Evolutionary conservation across 2,329 filamentous ascomycete genomes (phyloP).

Genomic region (Phoma herbarum): DNA sequence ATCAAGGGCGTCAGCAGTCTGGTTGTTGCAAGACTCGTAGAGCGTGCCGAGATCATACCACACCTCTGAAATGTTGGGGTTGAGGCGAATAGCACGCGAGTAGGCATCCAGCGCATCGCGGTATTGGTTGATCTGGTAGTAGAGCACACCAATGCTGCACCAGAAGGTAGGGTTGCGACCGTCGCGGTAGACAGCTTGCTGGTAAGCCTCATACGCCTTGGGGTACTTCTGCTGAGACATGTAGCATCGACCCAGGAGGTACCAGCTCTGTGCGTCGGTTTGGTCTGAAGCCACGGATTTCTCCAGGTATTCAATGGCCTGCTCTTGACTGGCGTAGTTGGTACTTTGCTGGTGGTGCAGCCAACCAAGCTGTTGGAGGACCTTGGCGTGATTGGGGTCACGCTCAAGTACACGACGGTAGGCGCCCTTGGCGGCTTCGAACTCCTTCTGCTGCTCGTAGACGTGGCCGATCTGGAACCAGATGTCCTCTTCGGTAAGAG

Average conservation of each 20-base stretch:
- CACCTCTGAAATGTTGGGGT: slow-evolving; percentile 98
- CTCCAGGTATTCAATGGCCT: slow-evolving; percentile 95
- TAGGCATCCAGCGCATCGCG: slow-evolving; percentile 97
- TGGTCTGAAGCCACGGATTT: slow-evolving; percentile 96
- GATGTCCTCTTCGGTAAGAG: slow-evolving; percentile 95
- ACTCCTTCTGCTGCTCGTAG: slow-evolving; percentile 99
- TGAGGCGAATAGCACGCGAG: slow-evolving; percentile 92
- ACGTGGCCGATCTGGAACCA: slow-evolving; percentile 99
- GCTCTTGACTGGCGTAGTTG: slow-evolving; percentile 90
- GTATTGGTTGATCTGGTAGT: slow-evolving; percentile 99
- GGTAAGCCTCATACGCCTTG: slow-evolving; percentile 97
- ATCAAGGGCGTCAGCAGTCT: slow-evolving; percentile 94
- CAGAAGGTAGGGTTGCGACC: slow-evolving; percentile 98
- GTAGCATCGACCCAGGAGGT: slow-evolving; percentile 95
- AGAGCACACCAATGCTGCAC: slow-evolving; percentile 98
- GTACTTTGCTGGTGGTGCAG: slow-evolving; percentile 95
- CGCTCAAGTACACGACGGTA: slow-evolving; percentile 93
- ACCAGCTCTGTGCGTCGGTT: slow-evolving; percentile 97
- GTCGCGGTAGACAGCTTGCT: slow-evolving; percentile 97
- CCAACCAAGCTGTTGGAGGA: slow-evolving; percentile 97
- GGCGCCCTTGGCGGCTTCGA: slow-evolving; percentile 89
- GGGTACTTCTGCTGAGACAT: slow-evolving; percentile 99
- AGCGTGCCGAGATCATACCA: slow-evolving; percentile 98
- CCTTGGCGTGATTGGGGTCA: slow-evolving; percentile 96
- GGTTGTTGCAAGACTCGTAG: slow-evolving; percentile 99